Evolutionary conservation across 345 rosid genomes (phyloP).

Genomic region (Murraya koenigii): DNA sequence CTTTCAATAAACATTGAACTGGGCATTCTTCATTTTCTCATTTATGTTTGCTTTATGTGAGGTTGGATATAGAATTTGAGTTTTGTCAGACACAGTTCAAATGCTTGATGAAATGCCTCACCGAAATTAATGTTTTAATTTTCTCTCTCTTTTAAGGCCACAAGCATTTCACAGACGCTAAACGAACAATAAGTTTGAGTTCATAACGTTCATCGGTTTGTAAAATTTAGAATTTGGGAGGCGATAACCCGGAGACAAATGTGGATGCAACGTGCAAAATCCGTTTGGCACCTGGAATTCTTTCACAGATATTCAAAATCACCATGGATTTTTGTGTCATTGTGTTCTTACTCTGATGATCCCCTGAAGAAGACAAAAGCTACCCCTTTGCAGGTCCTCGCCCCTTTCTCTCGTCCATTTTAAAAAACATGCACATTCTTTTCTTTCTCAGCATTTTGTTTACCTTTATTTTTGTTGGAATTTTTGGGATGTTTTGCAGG

Average conservation of each 20-base stretch:
- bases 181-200: background rate
- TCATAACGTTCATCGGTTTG: background rate
- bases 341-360: constrained; percentile 39
- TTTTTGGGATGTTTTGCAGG: constrained; percentile 33
- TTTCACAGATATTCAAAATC: constrained; percentile 27
- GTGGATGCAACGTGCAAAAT: constrained; percentile 35
- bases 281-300: constrained; percentile 24
- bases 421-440: background rate
- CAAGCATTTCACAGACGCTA: background rate
- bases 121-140: background rate
- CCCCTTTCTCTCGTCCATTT: background rate
- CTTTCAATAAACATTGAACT: background rate
- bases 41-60: background rate
- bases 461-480: background rate
- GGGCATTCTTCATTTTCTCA: constrained; percentile 3
- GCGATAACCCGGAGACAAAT: constrained; percentile 20
- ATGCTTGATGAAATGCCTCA: constrained; percentile 7
- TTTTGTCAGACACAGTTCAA: background rate
- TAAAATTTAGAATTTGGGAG: background rate
- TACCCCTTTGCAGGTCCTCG: constrained; percentile 57
- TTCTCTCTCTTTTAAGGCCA: background rate
- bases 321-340: constrained; percentile 33
- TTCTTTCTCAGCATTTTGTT: background rate
- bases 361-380: constrained; percentile 40
- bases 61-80: no score